Conservation (phyloP, 2,329 filamentous ascomycete species). For the Penicillium concentricum region DNA sequence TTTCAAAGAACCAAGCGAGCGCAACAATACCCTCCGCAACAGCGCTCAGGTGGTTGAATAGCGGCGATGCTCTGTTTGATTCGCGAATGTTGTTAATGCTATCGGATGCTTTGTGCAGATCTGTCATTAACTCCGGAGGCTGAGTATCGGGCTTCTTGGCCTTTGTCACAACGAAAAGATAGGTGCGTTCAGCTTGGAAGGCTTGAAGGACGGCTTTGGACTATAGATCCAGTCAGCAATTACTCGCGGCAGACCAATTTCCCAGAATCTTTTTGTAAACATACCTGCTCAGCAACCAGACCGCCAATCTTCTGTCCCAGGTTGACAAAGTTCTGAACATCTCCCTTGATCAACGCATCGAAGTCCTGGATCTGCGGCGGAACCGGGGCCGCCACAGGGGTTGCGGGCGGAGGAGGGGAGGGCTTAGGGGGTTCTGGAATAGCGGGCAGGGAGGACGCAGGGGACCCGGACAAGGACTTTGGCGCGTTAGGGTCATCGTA, state of each 20-base stretch:
- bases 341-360: slow-evolving; percentile 70
- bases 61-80: slow-evolving; percentile 69
- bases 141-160: slow-evolving; percentile 85
- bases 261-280: slow-evolving; percentile 22
- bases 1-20: slow-evolving; percentile 85
- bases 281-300: slow-evolving; percentile 75
- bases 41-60: slow-evolving; percentile 80
- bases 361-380: slow-evolving; percentile 85
- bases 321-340: slow-evolving; percentile 75
- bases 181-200: slow-evolving; percentile 82
- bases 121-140: slow-evolving; percentile 73
- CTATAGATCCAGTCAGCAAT: slow-evolving; percentile 34
- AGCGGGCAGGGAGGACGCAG: slow-evolving; percentile 22
- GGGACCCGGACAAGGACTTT: slow-evolving; percentile 31
- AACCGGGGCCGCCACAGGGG: slow-evolving; percentile 58
- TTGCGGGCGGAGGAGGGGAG: slow-evolving; percentile 45
- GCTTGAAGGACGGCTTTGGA: slow-evolving; percentile 60
- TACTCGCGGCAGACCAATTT: not conserved
- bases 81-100: slow-evolving; percentile 79
- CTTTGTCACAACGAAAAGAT: slow-evolving; percentile 83
- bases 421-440: slow-evolving; percentile 28
- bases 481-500: slow-evolving; percentile 52
- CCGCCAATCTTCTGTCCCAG: slow-evolving; percentile 76
- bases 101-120: slow-evolving; percentile 79
- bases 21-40: slow-evolving; percentile 88